Evolutionary conservation across 805 yeast genomes (phyloP), one percentile per base, ranked within the genome.

Genomic region (Teunomyces gatunensis): DNA sequence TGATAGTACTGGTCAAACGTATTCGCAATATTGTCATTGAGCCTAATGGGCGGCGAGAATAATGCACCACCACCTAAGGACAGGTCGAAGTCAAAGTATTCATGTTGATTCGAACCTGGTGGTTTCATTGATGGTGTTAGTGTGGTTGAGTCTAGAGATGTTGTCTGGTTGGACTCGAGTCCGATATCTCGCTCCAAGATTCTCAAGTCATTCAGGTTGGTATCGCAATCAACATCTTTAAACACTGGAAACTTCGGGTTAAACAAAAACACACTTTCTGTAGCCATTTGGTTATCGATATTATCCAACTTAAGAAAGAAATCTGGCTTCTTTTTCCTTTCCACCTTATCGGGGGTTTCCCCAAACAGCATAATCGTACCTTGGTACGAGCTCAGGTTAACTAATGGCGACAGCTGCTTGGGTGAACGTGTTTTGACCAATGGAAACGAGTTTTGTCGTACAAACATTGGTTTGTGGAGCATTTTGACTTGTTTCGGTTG

Each of bases 81-180:
- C 40, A 37, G 40, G 40, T 37, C 40, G 6, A 37, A 23, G 15
- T 49, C 51, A 47, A 59, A 48, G 49, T 60, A 57, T n/a, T 48
- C 58, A 12, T 50, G 45, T 15, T 39, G 44, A 28, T 47, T 49
- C 13, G 52, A 28, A 12, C 60, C 63, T 2, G 73, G 72, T 0
- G 71, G 70, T 33, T 61, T 61, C 66, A 66, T 63, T 5, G 58
- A 53, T 3, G 71, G 73, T 2, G 73, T 68, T 11, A 66, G 49
- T 39, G 56, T 58, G 9, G 40, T 37, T 28, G 54, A 43, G 28
- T 43, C 46, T 23, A 29, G 44, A 42, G 51, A 50, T 17, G 32
- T 36, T 13, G 46, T 45, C 6, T 46, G 49, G 27, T 42, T 43
- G 6, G 51, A 47, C 9, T 46, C 54, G 12, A 39, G 44, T 13